Conservation (phyloP, 2,329 filamentous ascomycete genomes). For the Aspergillus intermedius region DNA sequence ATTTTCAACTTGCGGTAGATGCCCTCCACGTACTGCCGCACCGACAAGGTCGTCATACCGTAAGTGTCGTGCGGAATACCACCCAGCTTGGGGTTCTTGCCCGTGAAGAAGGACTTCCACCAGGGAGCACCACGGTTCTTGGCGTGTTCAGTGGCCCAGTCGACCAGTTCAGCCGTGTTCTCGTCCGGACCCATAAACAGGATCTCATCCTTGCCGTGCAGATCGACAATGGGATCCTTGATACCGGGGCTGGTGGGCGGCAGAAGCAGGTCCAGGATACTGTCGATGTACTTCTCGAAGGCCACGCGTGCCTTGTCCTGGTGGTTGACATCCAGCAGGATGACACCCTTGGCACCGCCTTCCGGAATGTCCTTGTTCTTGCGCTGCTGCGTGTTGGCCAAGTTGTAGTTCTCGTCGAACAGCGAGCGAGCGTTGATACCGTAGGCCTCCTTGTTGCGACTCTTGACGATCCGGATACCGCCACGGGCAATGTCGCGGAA, state of each 20-base stretch:
- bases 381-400: slow-evolving; percentile 96
- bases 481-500: slow-evolving; percentile 96
- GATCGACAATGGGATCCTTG: slow-evolving; percentile 96
- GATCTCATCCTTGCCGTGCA: slow-evolving; percentile 92
- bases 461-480: slow-evolving; percentile 98
- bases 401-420: slow-evolving; percentile 97
- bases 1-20: slow-evolving; percentile 95
- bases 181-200: slow-evolving; percentile 98
- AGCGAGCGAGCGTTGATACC: slow-evolving; percentile 92
- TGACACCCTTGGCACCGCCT: slow-evolving; percentile 95
- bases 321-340: slow-evolving; percentile 85
- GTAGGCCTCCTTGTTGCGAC: slow-evolving; percentile 90
- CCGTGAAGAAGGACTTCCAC: slow-evolving; percentile 99
- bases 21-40: slow-evolving; percentile 90
- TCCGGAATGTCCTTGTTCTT: slow-evolving; percentile 99
- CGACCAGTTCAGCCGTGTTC: slow-evolving; percentile 93
- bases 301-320: slow-evolving; percentile 88
- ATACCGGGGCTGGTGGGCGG: slow-evolving; percentile 88
- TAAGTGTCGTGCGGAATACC: slow-evolving; percentile 95
- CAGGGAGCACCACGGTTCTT: slow-evolving; percentile 80
- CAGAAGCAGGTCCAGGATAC: slow-evolving; percentile 88
- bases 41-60: slow-evolving; percentile 95
- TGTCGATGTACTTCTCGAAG: slow-evolving; percentile 99
- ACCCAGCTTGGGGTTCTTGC: slow-evolving; percentile 91
- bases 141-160: slow-evolving; percentile 98